Evolutionary conservation across 2,329 filamentous ascomycete genomes (phyloP).

Genomic region (Hypoxylon sp.): DNA sequence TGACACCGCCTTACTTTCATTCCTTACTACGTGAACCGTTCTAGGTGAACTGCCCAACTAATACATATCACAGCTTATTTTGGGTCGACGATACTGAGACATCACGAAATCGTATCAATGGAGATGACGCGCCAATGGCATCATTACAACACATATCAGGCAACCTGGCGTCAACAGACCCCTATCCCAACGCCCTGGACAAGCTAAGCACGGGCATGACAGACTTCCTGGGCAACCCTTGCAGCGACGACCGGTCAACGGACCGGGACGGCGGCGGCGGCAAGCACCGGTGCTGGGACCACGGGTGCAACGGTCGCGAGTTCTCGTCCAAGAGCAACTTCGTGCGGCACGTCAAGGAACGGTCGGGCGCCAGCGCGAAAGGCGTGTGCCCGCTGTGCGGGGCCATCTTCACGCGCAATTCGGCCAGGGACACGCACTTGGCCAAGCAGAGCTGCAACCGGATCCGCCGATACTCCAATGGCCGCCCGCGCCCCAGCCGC

Average conservation of each 20-base stretch:
- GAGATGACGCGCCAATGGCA: slow-evolving; percentile 32
- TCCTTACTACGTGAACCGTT: not conserved
- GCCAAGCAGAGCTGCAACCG: slow-evolving; percentile 49
- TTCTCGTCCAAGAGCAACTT: slow-evolving; percentile 49
- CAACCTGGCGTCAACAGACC: slow-evolving; percentile 27
- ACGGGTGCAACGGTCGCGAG: slow-evolving; percentile 47
- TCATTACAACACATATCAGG: slow-evolving; percentile 39
- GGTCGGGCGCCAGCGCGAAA: slow-evolving; percentile 45
- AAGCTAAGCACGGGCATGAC: slow-evolving; percentile 33
- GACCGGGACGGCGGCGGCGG: slow-evolving; percentile 39
- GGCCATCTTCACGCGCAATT: slow-evolving; percentile 47
- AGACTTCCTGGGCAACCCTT: slow-evolving; percentile 38
- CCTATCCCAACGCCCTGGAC: slow-evolving; percentile 34
- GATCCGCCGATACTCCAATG: slow-evolving; percentile 48
- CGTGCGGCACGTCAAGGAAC: slow-evolving; percentile 47
- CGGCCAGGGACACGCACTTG: slow-evolving; percentile 46
- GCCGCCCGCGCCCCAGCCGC: slow-evolving; percentile 46
- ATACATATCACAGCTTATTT: slow-evolving; percentile 27
- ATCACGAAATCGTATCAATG: slow-evolving; percentile 37
- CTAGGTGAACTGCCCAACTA: slow-evolving; percentile 18
- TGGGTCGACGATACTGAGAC: slow-evolving; percentile 40
- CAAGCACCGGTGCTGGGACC: slow-evolving; percentile 47
- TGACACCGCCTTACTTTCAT: not conserved
- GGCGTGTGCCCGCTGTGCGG: slow-evolving; percentile 46
- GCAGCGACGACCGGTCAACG: slow-evolving; percentile 30